phyloP scores from a whole-genome alignment of 208 protist species.

The Crithidia thermophila region DNA sequence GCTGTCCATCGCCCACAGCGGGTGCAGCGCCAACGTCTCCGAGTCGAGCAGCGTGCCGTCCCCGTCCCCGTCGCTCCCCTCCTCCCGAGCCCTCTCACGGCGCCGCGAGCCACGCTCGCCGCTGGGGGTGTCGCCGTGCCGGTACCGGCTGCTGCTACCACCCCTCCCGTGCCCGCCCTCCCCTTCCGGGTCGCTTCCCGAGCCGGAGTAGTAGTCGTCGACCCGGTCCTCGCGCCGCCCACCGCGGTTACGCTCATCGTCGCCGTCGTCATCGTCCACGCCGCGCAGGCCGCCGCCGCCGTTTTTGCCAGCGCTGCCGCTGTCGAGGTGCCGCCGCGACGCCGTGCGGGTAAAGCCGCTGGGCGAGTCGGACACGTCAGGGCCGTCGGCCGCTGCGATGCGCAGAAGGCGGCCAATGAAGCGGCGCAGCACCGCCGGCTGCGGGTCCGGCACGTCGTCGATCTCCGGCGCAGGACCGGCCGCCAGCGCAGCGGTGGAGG shows the following conservation, averaged over 20 bases:
- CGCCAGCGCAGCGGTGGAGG: conserved; percentile 1
- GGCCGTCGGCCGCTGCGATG: conserved; percentile 20
- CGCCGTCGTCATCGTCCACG: background rate
- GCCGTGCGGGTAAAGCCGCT: conserved; percentile 3
- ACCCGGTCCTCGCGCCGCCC: background rate
- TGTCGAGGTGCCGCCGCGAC: conserved; percentile 10
- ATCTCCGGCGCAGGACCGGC: conserved; percentile 1
- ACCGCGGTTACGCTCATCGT: background rate
- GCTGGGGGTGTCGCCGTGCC: background rate
- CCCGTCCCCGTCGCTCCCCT: background rate
- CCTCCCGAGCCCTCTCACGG: background rate
- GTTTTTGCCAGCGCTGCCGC: background rate
- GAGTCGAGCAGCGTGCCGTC: conserved; percentile 30
- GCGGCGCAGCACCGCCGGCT: conserved; percentile 33
- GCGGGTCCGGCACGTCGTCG: conserved; percentile 29
- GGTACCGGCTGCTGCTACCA: background rate
- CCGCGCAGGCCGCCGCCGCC: background rate
- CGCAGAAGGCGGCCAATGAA: conserved; percentile 38
- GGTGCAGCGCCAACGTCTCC: conserved; percentile 44
- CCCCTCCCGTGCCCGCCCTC: background rate
- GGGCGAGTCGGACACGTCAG: background rate
- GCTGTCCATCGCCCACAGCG: conserved; percentile 60
- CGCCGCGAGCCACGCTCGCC: background rate
- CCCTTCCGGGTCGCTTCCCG: conserved; percentile 9
- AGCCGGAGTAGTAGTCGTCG: background rate